Percentiles rank a stretch among this genome's conserved stretches.
phyloP scores from a whole-genome alignment of 176 grass and related monocot genomes.

The Lolium multiflorum region DNA sequence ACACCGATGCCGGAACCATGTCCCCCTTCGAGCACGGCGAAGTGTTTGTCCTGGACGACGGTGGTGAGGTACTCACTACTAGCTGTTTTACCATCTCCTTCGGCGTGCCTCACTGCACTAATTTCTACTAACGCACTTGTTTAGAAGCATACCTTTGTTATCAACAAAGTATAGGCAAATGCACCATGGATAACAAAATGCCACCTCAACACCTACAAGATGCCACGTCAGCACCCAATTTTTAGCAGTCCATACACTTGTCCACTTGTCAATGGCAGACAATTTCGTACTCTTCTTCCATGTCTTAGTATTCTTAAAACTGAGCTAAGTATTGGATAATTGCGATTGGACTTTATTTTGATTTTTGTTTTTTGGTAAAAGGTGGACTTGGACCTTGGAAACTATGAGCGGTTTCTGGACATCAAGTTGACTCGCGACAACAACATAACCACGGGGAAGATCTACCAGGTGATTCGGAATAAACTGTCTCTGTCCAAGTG shows the following conservation, averaged over 20 bases:
- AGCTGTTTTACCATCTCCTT: constrained; percentile 18
- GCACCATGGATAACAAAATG: constrained; percentile 17
- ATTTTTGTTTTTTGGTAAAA: constrained; percentile 33
- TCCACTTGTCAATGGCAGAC: constrained; percentile 16
- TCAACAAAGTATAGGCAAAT: not conserved
- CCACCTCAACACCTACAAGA: not conserved
- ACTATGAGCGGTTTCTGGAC: constrained; percentile 96
- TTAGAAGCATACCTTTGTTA: not conserved
- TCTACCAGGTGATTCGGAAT: constrained; percentile 81
- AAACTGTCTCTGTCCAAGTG: constrained; percentile 25
- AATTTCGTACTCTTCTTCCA: constrained; percentile 5
- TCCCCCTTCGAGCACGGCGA: constrained; percentile 97
- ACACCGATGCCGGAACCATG: constrained; percentile 99
- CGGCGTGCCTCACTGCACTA: not conserved
- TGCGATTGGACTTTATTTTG: not conserved
- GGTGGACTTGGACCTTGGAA: constrained; percentile 99
- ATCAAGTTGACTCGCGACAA: constrained; percentile 97
- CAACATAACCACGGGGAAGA: constrained; percentile 98
- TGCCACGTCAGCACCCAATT: constrained; percentile 13
- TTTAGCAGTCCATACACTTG: constrained; percentile 37
- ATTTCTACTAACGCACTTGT: not conserved
- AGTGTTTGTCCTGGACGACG: constrained; percentile 97
- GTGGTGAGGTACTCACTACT: constrained; percentile 74
- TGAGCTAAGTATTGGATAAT: not conserved
- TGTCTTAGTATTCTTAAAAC: constrained; percentile 9